Evolutionary conservation across 2,329 filamentous ascomycete species (phyloP).

Genomic region (Alternaria conjuncta): DNA sequence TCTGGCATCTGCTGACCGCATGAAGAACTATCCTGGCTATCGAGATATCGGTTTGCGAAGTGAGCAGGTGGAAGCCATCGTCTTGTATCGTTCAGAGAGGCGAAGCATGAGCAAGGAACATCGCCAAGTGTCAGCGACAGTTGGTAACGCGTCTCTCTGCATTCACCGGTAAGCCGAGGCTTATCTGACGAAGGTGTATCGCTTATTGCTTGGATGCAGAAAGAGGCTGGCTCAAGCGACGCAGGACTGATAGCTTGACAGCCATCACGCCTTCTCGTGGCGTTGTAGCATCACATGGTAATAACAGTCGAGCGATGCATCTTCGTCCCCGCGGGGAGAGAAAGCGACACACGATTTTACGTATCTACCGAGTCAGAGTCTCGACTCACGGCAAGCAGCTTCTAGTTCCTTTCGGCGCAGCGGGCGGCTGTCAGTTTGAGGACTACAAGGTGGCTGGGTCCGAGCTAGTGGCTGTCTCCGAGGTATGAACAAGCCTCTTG

Average conservation of each 20-base stretch:
- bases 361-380: slow-evolving; percentile 10
- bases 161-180: slow-evolving; percentile 11
- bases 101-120: slow-evolving; percentile 2
- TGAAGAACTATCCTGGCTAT: background rate
- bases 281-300: slow-evolving; percentile 19
- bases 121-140: slow-evolving; percentile 16
- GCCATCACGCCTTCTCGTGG: slow-evolving; percentile 17
- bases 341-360: slow-evolving; percentile 11
- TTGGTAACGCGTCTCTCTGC: slow-evolving; percentile 15
- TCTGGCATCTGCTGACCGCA: background rate
- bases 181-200: slow-evolving; percentile 15
- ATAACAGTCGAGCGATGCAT: background rate
- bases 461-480: slow-evolving; percentile 14
- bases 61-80: background rate
- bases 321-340: background rate
- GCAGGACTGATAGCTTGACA: slow-evolving; percentile 9
- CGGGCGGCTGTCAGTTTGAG: background rate
- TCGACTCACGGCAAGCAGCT: slow-evolving; percentile 2
- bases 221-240: slow-evolving; percentile 6
- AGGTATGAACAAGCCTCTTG: slow-evolving; percentile 37
- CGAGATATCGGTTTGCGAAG: background rate
- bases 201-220: slow-evolving; percentile 9
- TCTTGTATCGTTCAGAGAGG: background rate
- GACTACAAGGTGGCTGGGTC: background rate
- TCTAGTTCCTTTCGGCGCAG: background rate